A percentile compares a stretch with the other conserved stretches of the same genome.
phyloP scores from a whole-genome alignment of 768 basidiomycete genomes.

The Suillus variegatus region DNA sequence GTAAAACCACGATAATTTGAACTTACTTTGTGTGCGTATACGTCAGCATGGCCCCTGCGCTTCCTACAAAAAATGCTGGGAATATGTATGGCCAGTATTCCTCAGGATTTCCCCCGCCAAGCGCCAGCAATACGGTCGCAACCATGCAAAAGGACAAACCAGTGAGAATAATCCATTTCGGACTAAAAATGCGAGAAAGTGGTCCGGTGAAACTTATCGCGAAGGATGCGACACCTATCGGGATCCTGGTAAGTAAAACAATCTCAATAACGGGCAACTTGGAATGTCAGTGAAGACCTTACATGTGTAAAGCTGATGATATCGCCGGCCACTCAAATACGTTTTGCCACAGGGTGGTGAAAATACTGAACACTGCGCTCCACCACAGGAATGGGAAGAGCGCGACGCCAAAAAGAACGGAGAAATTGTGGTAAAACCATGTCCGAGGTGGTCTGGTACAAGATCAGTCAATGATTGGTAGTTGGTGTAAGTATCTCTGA shows the following conservation, averaged over 20 bases:
- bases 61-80: slow-evolving; percentile 51
- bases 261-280: slow-evolving; percentile 8
- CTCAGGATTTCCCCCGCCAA: slow-evolving; percentile 39
- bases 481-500: background rate
- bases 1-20: background rate
- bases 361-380: slow-evolving; percentile 34
- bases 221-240: slow-evolving; percentile 42
- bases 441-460: slow-evolving; percentile 39
- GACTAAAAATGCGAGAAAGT: slow-evolving; percentile 36
- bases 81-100: slow-evolving; percentile 51
- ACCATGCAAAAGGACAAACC: slow-evolving; percentile 40
- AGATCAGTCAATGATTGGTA: background rate
- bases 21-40: slow-evolving; percentile 53
- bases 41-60: slow-evolving; percentile 44
- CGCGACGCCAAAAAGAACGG: slow-evolving; percentile 38
- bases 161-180: slow-evolving; percentile 48
- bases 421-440: slow-evolving; percentile 45
- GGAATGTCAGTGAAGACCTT: slow-evolving; percentile 7
- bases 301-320: slow-evolving; percentile 42
- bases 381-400: slow-evolving; percentile 47
- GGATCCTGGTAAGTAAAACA: slow-evolving; percentile 32
- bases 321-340: slow-evolving; percentile 44
- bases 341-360: slow-evolving; percentile 42
- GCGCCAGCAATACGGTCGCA: slow-evolving; percentile 43
- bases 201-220: slow-evolving; percentile 40